phyloP scores from a whole-genome alignment of 1,139 yeast species.

The Blastobotrys illinoisensis region DNA sequence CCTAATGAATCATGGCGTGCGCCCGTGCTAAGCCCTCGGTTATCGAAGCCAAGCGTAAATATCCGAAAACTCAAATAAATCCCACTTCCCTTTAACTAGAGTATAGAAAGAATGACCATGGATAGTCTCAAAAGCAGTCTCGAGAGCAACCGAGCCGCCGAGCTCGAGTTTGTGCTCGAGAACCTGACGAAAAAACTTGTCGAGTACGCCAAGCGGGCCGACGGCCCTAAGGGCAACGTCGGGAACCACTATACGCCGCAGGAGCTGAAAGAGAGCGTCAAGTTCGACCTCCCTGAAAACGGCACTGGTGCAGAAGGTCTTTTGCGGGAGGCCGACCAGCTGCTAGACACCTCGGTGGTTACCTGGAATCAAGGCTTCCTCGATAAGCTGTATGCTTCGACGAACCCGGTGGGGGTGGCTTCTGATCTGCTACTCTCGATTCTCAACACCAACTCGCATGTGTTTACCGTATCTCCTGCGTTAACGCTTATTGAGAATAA shows the following conservation, averaged over 20 bases:
- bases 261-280: slow-evolving; percentile 28
- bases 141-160: slow-evolving; percentile 38
- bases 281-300: slow-evolving; percentile 29
- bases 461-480: slow-evolving; percentile 80
- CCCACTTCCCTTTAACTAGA: too few species aligned
- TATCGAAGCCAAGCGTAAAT: neutral
- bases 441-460: slow-evolving; percentile 80
- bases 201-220: slow-evolving; percentile 39
- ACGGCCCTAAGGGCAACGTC: slow-evolving; percentile 31
- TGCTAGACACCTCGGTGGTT: slow-evolving; percentile 64
- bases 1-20: neutral
- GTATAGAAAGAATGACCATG: slow-evolving; percentile 1
- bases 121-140: slow-evolving; percentile 14
- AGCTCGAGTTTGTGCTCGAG: slow-evolving; percentile 41
- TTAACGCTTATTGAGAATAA: slow-evolving; percentile 68
- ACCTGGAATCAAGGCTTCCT: slow-evolving; percentile 87
- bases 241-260: slow-evolving; percentile 38
- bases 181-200: slow-evolving; percentile 36
- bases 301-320: slow-evolving; percentile 42
- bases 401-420: slow-evolving; percentile 77
- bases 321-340: slow-evolving; percentile 47
- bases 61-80: neutral
- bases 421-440: slow-evolving; percentile 65
- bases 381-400: slow-evolving; percentile 79
- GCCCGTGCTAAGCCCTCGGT: neutral